Conservation (phyloP, 805 yeast species). For the Yamadazyma scolyti region DNA sequence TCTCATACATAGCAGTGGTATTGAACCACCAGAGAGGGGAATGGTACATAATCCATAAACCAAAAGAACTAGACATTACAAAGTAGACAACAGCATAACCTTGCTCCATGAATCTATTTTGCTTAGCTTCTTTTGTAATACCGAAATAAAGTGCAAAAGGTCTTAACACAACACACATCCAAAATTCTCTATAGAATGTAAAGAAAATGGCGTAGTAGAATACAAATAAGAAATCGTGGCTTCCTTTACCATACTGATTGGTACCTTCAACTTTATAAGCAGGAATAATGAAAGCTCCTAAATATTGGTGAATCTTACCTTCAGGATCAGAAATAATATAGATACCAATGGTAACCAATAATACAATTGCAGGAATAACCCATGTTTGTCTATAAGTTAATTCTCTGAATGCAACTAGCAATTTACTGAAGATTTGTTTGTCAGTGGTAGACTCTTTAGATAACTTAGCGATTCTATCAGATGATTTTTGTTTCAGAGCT, state of each 20-base stretch:
- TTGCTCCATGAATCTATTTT: slow-evolving; percentile 89
- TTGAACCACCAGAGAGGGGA: slow-evolving; percentile 88
- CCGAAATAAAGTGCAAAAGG: slow-evolving; percentile 65
- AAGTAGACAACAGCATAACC: slow-evolving; percentile 80
- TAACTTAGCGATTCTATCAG: slow-evolving; percentile 29
- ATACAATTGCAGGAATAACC: slow-evolving; percentile 59
- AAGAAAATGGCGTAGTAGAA: slow-evolving; percentile 78
- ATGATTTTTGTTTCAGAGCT: slow-evolving; percentile 31
- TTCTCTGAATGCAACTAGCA: slow-evolving; percentile 58
- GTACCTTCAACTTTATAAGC: slow-evolving; percentile 63
- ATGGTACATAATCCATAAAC: slow-evolving; percentile 77
- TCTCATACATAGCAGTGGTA: slow-evolving; percentile 73
- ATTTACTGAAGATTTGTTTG: slow-evolving; percentile 50
- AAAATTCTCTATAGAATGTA: slow-evolving; percentile 86
- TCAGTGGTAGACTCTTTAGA: slow-evolving; percentile 33
- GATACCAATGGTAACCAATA: slow-evolving; percentile 36
- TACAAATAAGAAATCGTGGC: slow-evolving; percentile 75
- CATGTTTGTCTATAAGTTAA: slow-evolving; percentile 62
- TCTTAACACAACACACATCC: slow-evolving; percentile 74
- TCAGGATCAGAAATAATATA: slow-evolving; percentile 57
- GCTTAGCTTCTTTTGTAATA: slow-evolving; percentile 50
- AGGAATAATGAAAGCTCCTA: slow-evolving; percentile 60
- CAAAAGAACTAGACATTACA: slow-evolving; percentile 78
- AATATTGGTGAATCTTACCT: slow-evolving; percentile 50
- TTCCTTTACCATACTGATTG: slow-evolving; percentile 83